Evolutionary conservation across 345 rosid genomes (phyloP).

Genomic region (Eutrema japonicum): DNA sequence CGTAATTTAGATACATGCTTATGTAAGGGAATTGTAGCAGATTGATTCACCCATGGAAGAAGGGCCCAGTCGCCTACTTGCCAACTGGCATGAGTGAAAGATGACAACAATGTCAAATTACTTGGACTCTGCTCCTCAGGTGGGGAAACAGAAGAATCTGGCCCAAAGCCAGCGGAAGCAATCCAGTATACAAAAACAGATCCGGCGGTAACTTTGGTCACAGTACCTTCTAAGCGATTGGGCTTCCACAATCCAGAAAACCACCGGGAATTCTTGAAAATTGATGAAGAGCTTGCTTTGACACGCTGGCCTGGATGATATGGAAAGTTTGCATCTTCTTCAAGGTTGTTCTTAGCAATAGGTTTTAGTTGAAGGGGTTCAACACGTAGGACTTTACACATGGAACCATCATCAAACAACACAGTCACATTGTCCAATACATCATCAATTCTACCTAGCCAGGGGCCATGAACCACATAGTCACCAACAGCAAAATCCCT

Average conservation of each 20-base stretch:
- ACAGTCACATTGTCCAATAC: slow-evolving; percentile 93
- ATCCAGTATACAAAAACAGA: slow-evolving; percentile 94
- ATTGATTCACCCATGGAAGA: slow-evolving; percentile 56
- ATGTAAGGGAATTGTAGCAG: slow-evolving; percentile 53
- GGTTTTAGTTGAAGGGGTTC: slow-evolving; percentile 86
- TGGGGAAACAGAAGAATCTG: slow-evolving; percentile 83
- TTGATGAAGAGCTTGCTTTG: slow-evolving; percentile 80
- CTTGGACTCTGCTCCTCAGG: slow-evolving; percentile 93
- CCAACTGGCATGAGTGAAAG: slow-evolving; percentile 93
- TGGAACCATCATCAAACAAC: slow-evolving; percentile 90
- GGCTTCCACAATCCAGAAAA: slow-evolving; percentile 88
- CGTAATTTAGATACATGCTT: slow-evolving; percentile 58
- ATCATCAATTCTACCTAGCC: slow-evolving; percentile 96
- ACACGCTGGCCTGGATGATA: slow-evolving; percentile 97
- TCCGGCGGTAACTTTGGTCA: slow-evolving; percentile 83
- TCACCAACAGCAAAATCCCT: slow-evolving; percentile 88
- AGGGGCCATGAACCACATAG: slow-evolving; percentile 87
- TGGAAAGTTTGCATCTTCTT: slow-evolving; percentile 81
- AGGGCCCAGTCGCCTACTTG: slow-evolving; percentile 95
- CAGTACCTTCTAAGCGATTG: slow-evolving; percentile 88
- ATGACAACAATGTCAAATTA: slow-evolving; percentile 79
- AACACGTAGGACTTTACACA: slow-evolving; percentile 83
- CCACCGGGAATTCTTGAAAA: slow-evolving; percentile 85
- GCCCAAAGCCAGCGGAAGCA: slow-evolving; percentile 93
- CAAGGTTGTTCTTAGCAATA: slow-evolving; percentile 66